A percentile compares a stretch with the other conserved stretches of the same genome.
Evolutionary conservation across 768 basidiomycete genomes (phyloP).

Genomic region (Rubroboletus satanas): DNA sequence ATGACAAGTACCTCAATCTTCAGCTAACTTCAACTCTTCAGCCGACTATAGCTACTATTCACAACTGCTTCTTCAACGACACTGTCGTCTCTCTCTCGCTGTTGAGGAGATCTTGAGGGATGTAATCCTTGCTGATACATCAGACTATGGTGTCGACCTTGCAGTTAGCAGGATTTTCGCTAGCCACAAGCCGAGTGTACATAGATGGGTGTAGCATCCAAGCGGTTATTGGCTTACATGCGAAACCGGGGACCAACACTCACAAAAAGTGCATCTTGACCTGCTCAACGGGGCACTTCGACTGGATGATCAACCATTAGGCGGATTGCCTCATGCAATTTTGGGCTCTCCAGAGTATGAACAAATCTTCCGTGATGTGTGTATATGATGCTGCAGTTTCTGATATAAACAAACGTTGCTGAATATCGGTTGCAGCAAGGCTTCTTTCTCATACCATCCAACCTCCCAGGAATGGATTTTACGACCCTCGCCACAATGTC

Average conservation of each 20-base stretch:
- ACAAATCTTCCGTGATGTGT: not conserved
- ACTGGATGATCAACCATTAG: slow-evolving; percentile 14
- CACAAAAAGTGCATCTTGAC: not conserved
- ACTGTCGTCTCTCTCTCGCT: slow-evolving; percentile 20
- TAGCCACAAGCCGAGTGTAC: slow-evolving; percentile 3
- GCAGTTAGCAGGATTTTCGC: slow-evolving; percentile 8
- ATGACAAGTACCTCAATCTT: too few species aligned
- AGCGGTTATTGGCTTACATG: slow-evolving; percentile 17
- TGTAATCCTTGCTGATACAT: not conserved
- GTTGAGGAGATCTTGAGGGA: slow-evolving; percentile 11
- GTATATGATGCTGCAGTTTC: not conserved
- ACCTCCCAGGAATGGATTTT: not conserved
- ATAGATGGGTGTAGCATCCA: slow-evolving; percentile 6
- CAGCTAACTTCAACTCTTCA: not conserved
- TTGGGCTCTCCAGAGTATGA: not conserved
- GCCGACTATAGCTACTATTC: not conserved
- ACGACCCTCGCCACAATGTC: not conserved
- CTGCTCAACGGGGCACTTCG: slow-evolving; percentile 16
- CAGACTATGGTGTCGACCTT: slow-evolving; percentile 10
- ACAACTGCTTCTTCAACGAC: slow-evolving; percentile 11
- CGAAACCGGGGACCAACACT: not conserved
- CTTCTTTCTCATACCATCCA: not conserved
- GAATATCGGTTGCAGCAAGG: not conserved
- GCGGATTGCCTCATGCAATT: slow-evolving; percentile 5
- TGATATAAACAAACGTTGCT: not conserved